Evolutionary conservation across 768 basidiomycete genomes (phyloP).

Genomic region (Pleurotus tuber-regium): DNA sequence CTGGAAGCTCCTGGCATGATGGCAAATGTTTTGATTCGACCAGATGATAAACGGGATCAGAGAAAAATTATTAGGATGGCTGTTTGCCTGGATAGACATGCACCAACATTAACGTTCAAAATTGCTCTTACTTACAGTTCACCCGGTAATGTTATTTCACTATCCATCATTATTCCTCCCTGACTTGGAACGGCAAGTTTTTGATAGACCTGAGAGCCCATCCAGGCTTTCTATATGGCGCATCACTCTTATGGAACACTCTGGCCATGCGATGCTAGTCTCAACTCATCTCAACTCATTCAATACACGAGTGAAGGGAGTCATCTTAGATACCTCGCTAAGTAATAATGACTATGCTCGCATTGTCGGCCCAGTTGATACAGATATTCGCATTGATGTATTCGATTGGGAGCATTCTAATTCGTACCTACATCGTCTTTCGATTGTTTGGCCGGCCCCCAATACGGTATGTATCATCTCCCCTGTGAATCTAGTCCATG

Average conservation of each 20-base stretch:
- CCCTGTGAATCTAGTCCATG: too few species aligned
- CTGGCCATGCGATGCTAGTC: background rate
- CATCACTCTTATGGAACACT: background rate
- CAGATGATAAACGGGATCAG: background rate
- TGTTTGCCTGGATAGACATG: background rate
- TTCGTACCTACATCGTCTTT: background rate
- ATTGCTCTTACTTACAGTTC: background rate
- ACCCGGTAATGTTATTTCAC: background rate
- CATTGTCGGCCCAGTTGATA: background rate
- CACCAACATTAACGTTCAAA: background rate
- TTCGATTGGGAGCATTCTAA: background rate
- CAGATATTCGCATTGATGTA: too few species aligned
- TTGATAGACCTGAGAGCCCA: background rate
- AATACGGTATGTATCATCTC: too few species aligned
- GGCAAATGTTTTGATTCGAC: background rate
- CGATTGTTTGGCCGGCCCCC: too few species aligned
- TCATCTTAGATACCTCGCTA: background rate
- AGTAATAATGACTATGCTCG: background rate
- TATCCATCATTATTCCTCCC: too few species aligned
- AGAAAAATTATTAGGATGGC: background rate
- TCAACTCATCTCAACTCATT: background rate
- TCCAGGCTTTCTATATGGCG: background rate
- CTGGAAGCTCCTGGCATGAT: background rate
- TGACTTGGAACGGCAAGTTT: background rate
- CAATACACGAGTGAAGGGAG: background rate